These are phyloP conservation scores for Xylaria sp. DNA, from an alignment of 2,329 filamentous ascomycete genomes.

Conservation along the genomic window DNA sequence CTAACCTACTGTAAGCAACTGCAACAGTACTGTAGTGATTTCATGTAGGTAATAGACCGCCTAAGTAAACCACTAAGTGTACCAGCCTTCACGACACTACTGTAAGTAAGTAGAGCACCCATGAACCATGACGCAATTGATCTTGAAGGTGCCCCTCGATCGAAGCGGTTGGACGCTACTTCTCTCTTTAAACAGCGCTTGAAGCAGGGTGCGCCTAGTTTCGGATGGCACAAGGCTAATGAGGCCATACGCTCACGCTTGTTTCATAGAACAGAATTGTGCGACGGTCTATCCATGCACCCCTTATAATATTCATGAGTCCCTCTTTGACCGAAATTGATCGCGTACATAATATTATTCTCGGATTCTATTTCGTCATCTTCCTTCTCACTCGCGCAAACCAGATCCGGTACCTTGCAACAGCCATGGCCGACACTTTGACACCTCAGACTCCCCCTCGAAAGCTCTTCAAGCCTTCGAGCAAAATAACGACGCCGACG, in stretches of 20 bases:
- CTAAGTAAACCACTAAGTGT: no score
- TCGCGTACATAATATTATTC: constrained; percentile 41
- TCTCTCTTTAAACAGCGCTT: background rate
- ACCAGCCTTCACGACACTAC: no score
- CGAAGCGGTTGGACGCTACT: constrained; percentile 1
- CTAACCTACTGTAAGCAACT: no score
- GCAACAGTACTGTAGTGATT: no score
- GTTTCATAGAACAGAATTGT: background rate
- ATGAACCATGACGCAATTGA: constrained; percentile 23
- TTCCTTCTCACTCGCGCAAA: constrained; percentile 43
- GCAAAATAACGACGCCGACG: constrained; percentile 49
- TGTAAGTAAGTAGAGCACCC: background rate
- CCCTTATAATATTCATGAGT: constrained; percentile 22
- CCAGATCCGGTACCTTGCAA: constrained; percentile 37
- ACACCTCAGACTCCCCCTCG: constrained; percentile 47
- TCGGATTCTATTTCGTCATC: constrained; percentile 43
- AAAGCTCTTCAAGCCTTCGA: constrained; percentile 51
- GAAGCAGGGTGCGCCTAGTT: background rate
- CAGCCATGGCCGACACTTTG: constrained; percentile 46
- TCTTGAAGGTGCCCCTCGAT: background rate
- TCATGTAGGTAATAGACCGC: no score
- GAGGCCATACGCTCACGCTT: constrained; percentile 6
- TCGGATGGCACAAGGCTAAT: constrained; percentile 9
- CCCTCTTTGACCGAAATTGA: constrained; percentile 35
- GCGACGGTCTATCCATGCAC: constrained; percentile 15